These are phyloP conservation scores for Melaleuca quinquenervia DNA, from an alignment of 345 rosid species.

Conservation along the genomic window DNA sequence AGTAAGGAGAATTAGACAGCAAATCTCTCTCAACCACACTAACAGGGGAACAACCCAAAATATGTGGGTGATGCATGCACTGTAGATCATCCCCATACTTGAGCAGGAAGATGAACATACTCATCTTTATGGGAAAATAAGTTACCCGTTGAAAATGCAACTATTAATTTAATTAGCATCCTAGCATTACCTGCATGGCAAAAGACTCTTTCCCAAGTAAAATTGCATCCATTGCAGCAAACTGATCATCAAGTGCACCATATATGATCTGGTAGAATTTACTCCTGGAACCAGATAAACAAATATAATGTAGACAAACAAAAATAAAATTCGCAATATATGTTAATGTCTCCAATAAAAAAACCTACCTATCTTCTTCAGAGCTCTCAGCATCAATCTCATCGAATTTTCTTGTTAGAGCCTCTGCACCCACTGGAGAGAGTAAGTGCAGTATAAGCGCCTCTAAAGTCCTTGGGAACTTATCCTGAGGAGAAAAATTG, in stretches of 20 bases:
- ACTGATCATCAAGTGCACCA: slow-evolving; percentile 75
- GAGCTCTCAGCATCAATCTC: slow-evolving; percentile 49
- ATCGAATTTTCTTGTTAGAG: slow-evolving; percentile 72
- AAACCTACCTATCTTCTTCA: slow-evolving; percentile 53
- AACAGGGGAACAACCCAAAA: neutral
- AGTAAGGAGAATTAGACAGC: neutral
- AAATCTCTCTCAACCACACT: neutral
- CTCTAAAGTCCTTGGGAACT: slow-evolving; percentile 87
- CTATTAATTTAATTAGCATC: neutral
- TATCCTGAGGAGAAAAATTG: slow-evolving; percentile 27
- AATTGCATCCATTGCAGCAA: slow-evolving; percentile 80
- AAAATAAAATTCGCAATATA: neutral
- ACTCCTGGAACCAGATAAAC: slow-evolving; percentile 38
- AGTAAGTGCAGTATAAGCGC: slow-evolving; percentile 74
- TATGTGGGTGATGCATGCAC: neutral
- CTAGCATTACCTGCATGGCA: slow-evolving; percentile 50
- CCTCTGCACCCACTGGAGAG: slow-evolving; percentile 78
- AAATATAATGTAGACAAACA: slow-evolving; percentile 2
- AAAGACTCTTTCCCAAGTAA: slow-evolving; percentile 64
- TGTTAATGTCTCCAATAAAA: neutral
- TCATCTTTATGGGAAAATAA: neutral
- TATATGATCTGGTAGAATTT: slow-evolving; percentile 65
- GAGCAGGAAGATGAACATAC: neutral
- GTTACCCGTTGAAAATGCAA: neutral
- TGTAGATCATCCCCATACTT: neutral